Base-by-base conservation (phyloP, 2,329 filamentous ascomycete genomes). In the Sporothrix brasiliensis region DNA sequence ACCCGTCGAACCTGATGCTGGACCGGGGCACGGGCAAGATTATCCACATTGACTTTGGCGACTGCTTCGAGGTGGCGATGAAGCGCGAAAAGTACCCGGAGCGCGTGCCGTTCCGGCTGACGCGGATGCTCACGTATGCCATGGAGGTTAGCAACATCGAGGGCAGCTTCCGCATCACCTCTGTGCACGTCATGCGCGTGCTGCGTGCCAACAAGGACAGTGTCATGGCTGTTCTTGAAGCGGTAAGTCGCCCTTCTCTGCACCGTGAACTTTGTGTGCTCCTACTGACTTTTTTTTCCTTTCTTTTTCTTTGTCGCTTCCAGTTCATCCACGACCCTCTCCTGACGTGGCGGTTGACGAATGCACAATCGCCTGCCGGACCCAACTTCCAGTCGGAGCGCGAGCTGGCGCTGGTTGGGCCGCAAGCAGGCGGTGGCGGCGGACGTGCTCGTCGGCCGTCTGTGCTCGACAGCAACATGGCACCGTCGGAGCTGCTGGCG, bases 61-160 rank as follows among this genome's bases (percentile, higher is more conserved):
- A 99, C 82, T 99, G 95, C 79, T 99, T 99, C 82, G 95, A 99
- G 80, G 93, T 99, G 68, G 95, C 96, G 34, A 99, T 97, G 94
- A 96, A 99, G 83, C 92, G 96, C 75, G 96, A 99, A 81, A 99
- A 99, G 80, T 99, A 97, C 78, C 95, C 95, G 0, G 95, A 99
- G 81, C 87, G 94, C 68, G 95, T 99, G 71, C 96, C 95, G 0
- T 99, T 99, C 92, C 91, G 96, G 71, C 85, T 99, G 63, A 99
- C 95, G 2, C 89, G 95, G 75, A 99, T 99, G 95, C 88, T 99
- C 81, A 99, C 96, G 0, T 99, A 97, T 78, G 96, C 96, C 27
- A 99, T 99, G 95, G 95, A 99, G 82, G 95, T 99, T 70, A 97
- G 94, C 86, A 99, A 99, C 78, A 99, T 99, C 75, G 95, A 99